These are phyloP conservation scores for Syncephalastrum sp. DNA, from an alignment of 371 early-diverging fungal species.

Conservation along the genomic window DNA sequence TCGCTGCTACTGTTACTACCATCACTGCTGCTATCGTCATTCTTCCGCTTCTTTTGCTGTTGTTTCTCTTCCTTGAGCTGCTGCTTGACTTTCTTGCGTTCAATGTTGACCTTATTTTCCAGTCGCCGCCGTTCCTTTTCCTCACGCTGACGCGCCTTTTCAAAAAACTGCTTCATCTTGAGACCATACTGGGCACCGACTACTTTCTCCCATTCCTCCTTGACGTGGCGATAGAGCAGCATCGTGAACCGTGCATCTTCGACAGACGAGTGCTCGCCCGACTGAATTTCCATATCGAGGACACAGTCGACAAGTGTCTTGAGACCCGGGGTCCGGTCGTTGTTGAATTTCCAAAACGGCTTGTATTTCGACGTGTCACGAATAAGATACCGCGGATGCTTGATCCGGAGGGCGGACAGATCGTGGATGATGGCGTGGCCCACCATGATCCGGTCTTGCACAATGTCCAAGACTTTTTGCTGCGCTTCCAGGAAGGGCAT, in stretches of 20 bases:
- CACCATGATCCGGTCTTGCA: slow-evolving; percentile 82
- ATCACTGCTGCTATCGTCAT: too few relatives aligned
- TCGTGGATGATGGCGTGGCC: slow-evolving; percentile 94
- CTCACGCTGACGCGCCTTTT: slow-evolving; percentile 9
- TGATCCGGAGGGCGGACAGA: slow-evolving; percentile 71
- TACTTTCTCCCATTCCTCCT: slow-evolving; percentile 79
- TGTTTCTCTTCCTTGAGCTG: slow-evolving; percentile 8
- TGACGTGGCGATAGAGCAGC: slow-evolving; percentile 80
- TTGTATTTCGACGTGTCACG: slow-evolving; percentile 86
- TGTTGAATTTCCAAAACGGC: slow-evolving; percentile 68
- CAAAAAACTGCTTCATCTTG: slow-evolving; percentile 12
- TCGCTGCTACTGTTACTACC: too few relatives aligned
- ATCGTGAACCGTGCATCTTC: slow-evolving; percentile 93
- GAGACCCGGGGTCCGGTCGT: slow-evolving; percentile 73
- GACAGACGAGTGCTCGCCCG: slow-evolving; percentile 89
- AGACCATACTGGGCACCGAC: slow-evolving; percentile 30
- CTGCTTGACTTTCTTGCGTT: slow-evolving; percentile 6
- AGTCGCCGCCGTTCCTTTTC: slow-evolving; percentile 8
- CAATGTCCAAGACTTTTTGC: slow-evolving; percentile 69
- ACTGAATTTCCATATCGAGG: slow-evolving; percentile 80
- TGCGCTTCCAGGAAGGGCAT: slow-evolving; percentile 77
- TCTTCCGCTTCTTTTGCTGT: slow-evolving; percentile 7
- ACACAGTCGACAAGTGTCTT: slow-evolving; percentile 73
- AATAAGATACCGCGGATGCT: slow-evolving; percentile 75
- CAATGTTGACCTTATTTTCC: neutral